Conservation (phyloP, 371 early-diverging fungal genomes). For the Mucor saturninus region DNA sequence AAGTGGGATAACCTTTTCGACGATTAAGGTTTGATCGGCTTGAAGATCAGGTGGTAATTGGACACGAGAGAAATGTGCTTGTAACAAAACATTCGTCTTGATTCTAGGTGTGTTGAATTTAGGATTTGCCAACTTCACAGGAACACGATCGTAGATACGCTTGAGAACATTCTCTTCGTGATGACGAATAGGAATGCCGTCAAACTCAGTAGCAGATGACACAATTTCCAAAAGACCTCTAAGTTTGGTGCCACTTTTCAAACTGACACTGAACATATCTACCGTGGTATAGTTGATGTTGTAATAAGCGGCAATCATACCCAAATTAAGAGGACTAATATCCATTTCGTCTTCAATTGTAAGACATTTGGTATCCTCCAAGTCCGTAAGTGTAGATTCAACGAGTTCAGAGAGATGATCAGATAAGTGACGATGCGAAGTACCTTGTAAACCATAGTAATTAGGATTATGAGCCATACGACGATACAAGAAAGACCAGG, state of each 20-base stretch:
- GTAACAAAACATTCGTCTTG: conserved; percentile 90
- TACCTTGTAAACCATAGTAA: conserved; percentile 92
- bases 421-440: conserved; percentile 84
- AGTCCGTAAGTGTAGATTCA: conserved; percentile 85
- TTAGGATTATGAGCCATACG: conserved; percentile 96
- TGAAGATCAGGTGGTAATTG: conserved; percentile 90
- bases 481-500: conserved; percentile 97
- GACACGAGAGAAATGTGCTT: conserved; percentile 93
- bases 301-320: conserved; percentile 97
- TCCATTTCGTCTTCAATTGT: conserved; percentile 84
- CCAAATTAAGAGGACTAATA: conserved; percentile 87
- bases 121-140: conserved; percentile 67
- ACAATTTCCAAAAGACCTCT: conserved; percentile 92
- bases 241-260: conserved; percentile 86
- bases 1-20: conserved; percentile 78
- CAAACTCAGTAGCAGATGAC: conserved; percentile 92
- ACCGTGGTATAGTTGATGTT: conserved; percentile 93
- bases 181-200: conserved; percentile 89
- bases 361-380: conserved; percentile 90
- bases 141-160: conserved; percentile 82
- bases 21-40: conserved; percentile 80
- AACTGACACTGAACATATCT: conserved; percentile 89
- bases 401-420: conserved; percentile 95
- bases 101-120: conserved; percentile 84
- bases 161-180: conserved; percentile 83